phyloP scores from a whole-genome alignment of 2,329 filamentous ascomycete species.

The Blastomyces emzantsi region DNA sequence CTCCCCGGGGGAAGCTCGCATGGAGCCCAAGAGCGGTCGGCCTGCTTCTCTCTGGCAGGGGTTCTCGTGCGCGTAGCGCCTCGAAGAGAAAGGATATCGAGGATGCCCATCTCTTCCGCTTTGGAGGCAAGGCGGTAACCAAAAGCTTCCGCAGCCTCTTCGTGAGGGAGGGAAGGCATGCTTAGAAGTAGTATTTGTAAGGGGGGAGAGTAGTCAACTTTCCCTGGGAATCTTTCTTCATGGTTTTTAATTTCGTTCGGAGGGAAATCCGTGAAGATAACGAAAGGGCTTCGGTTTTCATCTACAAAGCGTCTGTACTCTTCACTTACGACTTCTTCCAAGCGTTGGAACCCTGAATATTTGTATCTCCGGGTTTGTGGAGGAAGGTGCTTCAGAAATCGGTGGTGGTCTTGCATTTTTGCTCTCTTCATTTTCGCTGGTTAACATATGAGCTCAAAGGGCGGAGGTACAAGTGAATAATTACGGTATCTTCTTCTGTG shows the following conservation, averaged over 20 bases:
- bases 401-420: slow-evolving; percentile 4
- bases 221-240: background rate
- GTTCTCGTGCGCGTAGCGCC: background rate
- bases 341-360: slow-evolving; percentile 2
- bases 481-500: background rate
- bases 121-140: background rate
- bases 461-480: background rate
- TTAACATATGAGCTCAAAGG: background rate
- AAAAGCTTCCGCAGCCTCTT: background rate
- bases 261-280: slow-evolving; percentile 3
- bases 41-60: background rate
- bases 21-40: slow-evolving; percentile 3
- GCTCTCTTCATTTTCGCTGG: background rate
- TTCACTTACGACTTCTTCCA: slow-evolving; percentile 1
- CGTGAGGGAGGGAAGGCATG: background rate
- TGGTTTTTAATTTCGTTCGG: background rate
- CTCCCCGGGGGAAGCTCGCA: background rate
- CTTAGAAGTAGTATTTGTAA: slow-evolving; percentile 5
- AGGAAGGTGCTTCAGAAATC: background rate
- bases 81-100: background rate
- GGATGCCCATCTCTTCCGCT: slow-evolving; percentile 2
- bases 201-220: slow-evolving; percentile 2
- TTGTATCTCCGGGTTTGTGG: slow-evolving; percentile 2
- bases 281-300: background rate
- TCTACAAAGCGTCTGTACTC: background rate